Conservation (phyloP, 208 protist genomes). For the Crithidia bombi region DNA sequence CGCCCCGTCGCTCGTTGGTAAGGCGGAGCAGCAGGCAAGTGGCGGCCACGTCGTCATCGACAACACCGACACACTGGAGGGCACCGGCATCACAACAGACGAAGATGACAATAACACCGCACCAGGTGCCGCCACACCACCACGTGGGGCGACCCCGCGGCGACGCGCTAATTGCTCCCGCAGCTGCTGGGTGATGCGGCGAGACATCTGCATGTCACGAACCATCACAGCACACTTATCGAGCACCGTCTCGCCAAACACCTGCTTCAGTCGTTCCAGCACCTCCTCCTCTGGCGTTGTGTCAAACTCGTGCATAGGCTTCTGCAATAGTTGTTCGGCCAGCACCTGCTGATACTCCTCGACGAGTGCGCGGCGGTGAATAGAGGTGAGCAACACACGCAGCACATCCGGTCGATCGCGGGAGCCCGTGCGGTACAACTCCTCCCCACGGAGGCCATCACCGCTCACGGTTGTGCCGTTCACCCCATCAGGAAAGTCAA, state of each 20-base stretch:
- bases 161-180: conserved; percentile 32
- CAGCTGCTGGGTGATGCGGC: conserved; percentile 70
- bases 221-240: conserved; percentile 84
- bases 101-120: not conserved
- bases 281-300: conserved; percentile 84
- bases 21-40: conserved; percentile 28
- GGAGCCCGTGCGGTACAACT: conserved; percentile 18
- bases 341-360: conserved; percentile 81
- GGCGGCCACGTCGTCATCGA: conserved; percentile 79
- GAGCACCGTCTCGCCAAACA: conserved; percentile 78
- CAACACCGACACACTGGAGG: conserved; percentile 70
- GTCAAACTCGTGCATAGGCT: conserved; percentile 80
- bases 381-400: conserved; percentile 78
- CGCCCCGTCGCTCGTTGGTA: conserved; percentile 18
- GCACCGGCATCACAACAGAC: not conserved
- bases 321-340: conserved; percentile 69
- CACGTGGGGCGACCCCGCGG: not conserved
- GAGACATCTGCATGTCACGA: conserved; percentile 81
- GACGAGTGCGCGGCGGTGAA: conserved; percentile 63
- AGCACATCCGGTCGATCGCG: conserved; percentile 71
- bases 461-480: not conserved
- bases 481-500: conserved; percentile 11
- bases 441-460: not conserved
- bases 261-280: conserved; percentile 85
- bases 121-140: not conserved